These are phyloP conservation scores for Gryganskiella cystojenkinii DNA, from an alignment of 192 early-diverging fungal genomes.

Conservation along the genomic window DNA sequence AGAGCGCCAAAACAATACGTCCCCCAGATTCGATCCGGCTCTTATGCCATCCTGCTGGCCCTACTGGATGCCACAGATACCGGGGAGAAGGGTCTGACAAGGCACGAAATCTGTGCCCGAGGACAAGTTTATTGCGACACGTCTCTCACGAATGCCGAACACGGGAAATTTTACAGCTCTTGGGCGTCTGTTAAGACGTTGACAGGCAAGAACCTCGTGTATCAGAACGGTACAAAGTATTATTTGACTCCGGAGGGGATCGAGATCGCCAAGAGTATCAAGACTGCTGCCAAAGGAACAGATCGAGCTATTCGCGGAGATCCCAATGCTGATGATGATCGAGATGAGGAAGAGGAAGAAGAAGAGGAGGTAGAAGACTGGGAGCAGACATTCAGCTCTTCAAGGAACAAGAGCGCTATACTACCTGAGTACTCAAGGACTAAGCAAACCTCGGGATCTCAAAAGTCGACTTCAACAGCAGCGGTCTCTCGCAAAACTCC, in stretches of 20 bases:
- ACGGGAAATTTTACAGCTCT: conserved; percentile 70
- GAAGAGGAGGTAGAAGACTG: no score
- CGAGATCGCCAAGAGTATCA: conserved; percentile 65
- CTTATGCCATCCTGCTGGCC: conserved; percentile 83
- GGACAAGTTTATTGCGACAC: conserved; percentile 75
- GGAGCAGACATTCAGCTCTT: no score
- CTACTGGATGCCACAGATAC: conserved; percentile 54
- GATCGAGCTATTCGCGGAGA: conserved; percentile 17
- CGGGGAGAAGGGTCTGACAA: conserved; percentile 59
- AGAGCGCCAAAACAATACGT: conserved; percentile 65
- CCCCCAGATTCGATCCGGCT: conserved; percentile 80
- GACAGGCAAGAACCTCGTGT: conserved; percentile 73
- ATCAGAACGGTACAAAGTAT: conserved; percentile 70
- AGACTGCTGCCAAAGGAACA: conserved; percentile 43
- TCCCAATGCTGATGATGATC: not conserved
- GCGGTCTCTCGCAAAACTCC: no score
- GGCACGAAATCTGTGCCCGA: conserved; percentile 71
- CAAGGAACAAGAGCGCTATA: no score
- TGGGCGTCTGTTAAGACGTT: conserved; percentile 85
- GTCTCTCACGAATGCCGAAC: conserved; percentile 67
- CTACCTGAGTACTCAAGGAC: no score
- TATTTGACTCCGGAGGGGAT: conserved; percentile 78
- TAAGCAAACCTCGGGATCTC: no score
- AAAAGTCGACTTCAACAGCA: no score
- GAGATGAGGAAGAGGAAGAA: no score